Evolutionary conservation across 352 stramenopile genomes (phyloP).

Genomic region (Thalassiosira hispida): DNA sequence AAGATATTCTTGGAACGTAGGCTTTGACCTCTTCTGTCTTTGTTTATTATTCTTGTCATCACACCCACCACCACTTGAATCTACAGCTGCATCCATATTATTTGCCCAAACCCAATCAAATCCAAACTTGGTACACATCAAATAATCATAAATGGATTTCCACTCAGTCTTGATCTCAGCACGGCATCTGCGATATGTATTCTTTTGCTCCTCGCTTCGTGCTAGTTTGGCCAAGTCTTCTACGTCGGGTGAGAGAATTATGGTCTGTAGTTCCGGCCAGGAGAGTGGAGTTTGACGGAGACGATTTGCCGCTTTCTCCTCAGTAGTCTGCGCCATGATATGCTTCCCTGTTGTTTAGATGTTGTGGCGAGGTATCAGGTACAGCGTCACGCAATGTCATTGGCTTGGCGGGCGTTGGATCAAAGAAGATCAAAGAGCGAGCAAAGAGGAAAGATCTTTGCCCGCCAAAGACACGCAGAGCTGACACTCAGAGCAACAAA

Average conservation of each 20-base stretch:
- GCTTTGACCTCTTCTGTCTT: constrained; percentile 31
- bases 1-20: constrained; percentile 30
- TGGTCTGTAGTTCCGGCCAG: constrained; percentile 59
- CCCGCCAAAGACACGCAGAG: too few relatives aligned
- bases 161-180: constrained; percentile 54
- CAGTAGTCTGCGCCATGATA: neutral
- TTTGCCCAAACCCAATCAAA: constrained; percentile 30
- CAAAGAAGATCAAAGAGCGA: too few relatives aligned
- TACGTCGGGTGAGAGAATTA: constrained; percentile 50
- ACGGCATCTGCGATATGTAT: constrained; percentile 54
- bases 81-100: neutral
- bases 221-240: constrained; percentile 58
- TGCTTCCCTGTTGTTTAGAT: neutral
- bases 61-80: neutral
- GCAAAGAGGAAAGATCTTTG: too few relatives aligned
- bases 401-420: too few relatives aligned
- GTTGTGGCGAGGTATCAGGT: too few relatives aligned
- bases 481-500: too few relatives aligned
- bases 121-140: constrained; percentile 72
- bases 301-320: constrained; percentile 11
- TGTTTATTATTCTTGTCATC: neutral
- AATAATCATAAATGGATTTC: constrained; percentile 65
- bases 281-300: constrained; percentile 30
- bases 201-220: constrained; percentile 51
- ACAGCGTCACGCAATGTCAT: too few relatives aligned